Evolutionary conservation across 192 early-diverging fungal genomes (phyloP), one percentile per base, ranked within the genome.

Genomic region (Tieghemiomyces parasiticus): DNA sequence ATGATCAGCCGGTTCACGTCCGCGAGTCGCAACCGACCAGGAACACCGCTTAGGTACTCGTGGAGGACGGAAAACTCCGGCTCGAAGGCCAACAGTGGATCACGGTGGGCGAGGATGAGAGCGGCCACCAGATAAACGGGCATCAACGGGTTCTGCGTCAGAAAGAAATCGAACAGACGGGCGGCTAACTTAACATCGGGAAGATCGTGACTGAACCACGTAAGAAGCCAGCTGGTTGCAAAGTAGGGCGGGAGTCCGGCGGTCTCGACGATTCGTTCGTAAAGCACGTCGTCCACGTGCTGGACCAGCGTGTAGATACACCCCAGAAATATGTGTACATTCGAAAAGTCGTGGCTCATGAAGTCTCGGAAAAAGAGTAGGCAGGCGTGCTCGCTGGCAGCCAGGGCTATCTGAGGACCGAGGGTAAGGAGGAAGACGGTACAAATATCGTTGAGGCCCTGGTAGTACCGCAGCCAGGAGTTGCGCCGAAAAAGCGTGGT

Each of bases 371-470:
- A 59, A 24, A 55, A 67, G 28, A 65, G 33, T 16, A 59, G 45
- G 16, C 34, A 46, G 0, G 63, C 34, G 28, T 53, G 29, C n/a
- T 66, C 50, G 2, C 54, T 12, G 19, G 51, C 46, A 35, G 20
- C 12, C 34, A 48, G 33, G 25, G 61, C 63, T 24, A 51, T 32
- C 9, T 44, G 6, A n/a, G 56, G 45, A 19, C 59, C 60, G 30
- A 74, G 54, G 26, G 61, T 61, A 13, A 68, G 58, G 4, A 70
- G 61, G 19, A 69, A 54, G 9, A 70, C 52, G 34, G 65, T 44
- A 16, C 65, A 66, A 10, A 74, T 59, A 44, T 74, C 72, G 33
- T 74, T 68, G 51, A 62, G 68, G 22, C 72, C 71, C 59, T 71
- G 72, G 51, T 71, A 74, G 60, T 71, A 74, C 38, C 63, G 65